Conservation (phyloP, 176 grass and related monocot species). For the Musa beccarii region DNA sequence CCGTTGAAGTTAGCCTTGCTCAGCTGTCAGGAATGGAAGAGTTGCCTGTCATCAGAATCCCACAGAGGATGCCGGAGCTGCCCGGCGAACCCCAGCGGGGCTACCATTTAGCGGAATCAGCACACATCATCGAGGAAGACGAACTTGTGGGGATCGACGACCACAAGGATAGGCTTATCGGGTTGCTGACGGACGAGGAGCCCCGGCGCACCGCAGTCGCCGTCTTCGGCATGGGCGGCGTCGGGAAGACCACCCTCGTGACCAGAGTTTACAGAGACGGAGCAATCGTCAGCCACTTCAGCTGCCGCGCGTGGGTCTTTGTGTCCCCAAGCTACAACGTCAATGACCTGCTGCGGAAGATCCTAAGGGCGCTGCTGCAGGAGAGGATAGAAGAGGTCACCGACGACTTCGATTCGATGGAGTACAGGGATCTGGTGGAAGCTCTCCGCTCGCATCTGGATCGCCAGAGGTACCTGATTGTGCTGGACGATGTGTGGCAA, state of each 20-base stretch:
- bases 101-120: background rate
- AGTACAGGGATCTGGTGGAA: conserved; percentile 14
- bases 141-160: conserved; percentile 39
- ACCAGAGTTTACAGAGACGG: conserved; percentile 28
- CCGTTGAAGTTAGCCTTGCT: background rate
- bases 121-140: conserved; percentile 27
- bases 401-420: conserved; percentile 8
- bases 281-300: conserved; percentile 16
- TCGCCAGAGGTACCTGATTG: conserved; percentile 4
- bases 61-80: background rate
- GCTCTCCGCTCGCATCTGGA: conserved; percentile 3
- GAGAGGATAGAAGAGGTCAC: background rate
- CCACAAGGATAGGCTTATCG: conserved; percentile 15
- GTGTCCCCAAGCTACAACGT: conserved; percentile 29
- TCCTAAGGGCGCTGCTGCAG: conserved; percentile 18
- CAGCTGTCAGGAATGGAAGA: background rate
- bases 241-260: conserved; percentile 55
- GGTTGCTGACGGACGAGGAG: conserved; percentile 13
- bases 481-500: conserved; percentile 3
- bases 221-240: conserved; percentile 51
- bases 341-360: conserved; percentile 20
- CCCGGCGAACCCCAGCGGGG: too few relatives aligned
- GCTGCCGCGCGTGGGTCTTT: conserved; percentile 13
- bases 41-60: background rate
- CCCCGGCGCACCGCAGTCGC: conserved; percentile 15